A percentile compares a stretch with the other conserved stretches of the same genome.
phyloP scores from a whole-genome alignment of 495 filamentous ascomycete genomes.

The Hyaloscypha hepaticicola region DNA sequence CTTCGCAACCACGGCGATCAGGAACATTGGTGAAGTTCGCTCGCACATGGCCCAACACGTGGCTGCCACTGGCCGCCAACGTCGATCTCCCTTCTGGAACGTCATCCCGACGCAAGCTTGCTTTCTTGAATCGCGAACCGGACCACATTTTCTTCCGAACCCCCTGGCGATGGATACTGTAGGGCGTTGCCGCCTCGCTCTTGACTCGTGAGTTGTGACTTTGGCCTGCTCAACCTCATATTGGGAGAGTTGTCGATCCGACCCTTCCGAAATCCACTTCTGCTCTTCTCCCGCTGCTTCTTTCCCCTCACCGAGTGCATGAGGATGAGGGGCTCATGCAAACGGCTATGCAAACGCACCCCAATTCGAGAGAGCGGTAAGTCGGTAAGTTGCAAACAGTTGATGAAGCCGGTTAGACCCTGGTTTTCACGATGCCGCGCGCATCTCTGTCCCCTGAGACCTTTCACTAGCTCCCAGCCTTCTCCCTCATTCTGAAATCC shows the following conservation, averaged over 20 bases:
- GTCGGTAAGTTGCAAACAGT: background rate
- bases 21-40: background rate
- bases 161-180: background rate
- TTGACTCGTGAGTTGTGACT: background rate
- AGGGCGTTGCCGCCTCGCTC: background rate
- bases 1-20: background rate
- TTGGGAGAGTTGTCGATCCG: background rate
- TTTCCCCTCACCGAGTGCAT: background rate
- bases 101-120: background rate
- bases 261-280: background rate
- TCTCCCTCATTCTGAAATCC: background rate
- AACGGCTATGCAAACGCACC: background rate
- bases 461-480: background rate
- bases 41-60: background rate
- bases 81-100: conserved; percentile 3
- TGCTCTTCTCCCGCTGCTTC: background rate
- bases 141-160: background rate
- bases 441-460: background rate
- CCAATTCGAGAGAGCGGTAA: background rate
- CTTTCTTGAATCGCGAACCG: background rate
- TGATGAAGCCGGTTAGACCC: background rate
- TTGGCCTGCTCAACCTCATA: background rate
- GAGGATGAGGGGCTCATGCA: too few relatives aligned
- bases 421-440: background rate
- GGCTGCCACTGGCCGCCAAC: background rate